Conservation (phyloP, 2,329 filamentous ascomycete species). For the Monosporascus sp. region DNA sequence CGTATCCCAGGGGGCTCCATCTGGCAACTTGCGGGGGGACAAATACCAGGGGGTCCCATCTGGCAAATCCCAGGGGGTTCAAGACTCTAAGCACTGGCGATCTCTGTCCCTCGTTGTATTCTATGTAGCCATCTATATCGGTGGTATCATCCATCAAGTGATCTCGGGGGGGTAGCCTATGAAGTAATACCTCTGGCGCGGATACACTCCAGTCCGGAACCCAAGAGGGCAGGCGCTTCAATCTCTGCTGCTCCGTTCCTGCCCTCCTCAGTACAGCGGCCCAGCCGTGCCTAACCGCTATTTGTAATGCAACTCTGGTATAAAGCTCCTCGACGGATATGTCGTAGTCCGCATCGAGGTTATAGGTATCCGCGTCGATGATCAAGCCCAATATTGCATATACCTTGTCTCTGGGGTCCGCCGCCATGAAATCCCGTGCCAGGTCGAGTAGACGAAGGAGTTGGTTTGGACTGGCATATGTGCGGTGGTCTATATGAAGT, state of each 20-base stretch:
- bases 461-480: not conserved
- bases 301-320: constrained; percentile 2
- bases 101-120: no score
- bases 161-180: no score
- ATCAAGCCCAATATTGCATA: constrained; percentile 7
- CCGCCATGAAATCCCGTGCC: not conserved
- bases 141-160: no score
- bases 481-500: not conserved
- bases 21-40: no score
- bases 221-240: constrained; percentile 3
- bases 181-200: no score
- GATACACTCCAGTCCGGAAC: constrained; percentile 7
- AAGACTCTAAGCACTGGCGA: no score
- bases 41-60: no score
- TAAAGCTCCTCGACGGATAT: constrained; percentile 1
- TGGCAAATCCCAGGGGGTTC: no score
- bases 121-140: no score
- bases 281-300: constrained; percentile 1
- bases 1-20: no score
- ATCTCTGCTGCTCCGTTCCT: not conserved
- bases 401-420: constrained; percentile 8
- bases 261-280: not conserved
- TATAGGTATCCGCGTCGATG: not conserved
- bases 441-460: constrained; percentile 1
- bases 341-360: constrained; percentile 4